Evolutionary conservation across 2,329 filamentous ascomycete species (phyloP), one percentile per base, ranked within the genome.

Genomic region (Aspergillus felis): DNA sequence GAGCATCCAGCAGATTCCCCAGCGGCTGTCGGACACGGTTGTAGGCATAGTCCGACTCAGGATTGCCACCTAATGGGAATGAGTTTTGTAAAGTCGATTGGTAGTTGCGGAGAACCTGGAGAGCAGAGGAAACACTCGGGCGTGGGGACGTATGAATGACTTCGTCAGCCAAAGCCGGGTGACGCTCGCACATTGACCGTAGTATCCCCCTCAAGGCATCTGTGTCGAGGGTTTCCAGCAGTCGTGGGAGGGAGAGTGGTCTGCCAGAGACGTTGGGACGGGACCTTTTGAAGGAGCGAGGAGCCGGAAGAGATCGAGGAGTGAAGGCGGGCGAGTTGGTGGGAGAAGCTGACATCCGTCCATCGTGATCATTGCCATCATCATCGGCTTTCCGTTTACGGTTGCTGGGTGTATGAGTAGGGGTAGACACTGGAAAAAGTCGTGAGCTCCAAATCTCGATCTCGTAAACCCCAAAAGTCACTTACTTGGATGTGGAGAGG

Each of bases 201-300:
- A 99, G 83, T 1, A 97, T 87, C 38, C 85, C 86, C 65, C 93
- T 87, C 68, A 99, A 83, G 64, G 95, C 90, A 58, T 90, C 84
- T 59, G 87, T 88, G 69, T 95, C 91, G 48, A 99, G 85, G 0
- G 94, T 97, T 77, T 99, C 93, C 61, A 99, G 86, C n/a, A 99
- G 84, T 68, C 94, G 88, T 57, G 86, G 81, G 25, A 90, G 78
- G 25, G 86, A 77, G 50, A 91, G 79, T 50, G 87, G 85, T 58
- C 86, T 80, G 44, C 87, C 87, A 24, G 82, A 82, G 58, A 91
- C 74, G 66, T 95, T 92, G 65, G 87, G 84, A 58, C 86, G 83
- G 63, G 82, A 78, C 59, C 84, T 81, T 74, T 89, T 89, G 64
- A 79, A 88, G 71, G 90, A 91, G 52, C 85, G 81, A 17, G 84